Evolutionary conservation across 2,329 filamentous ascomycete species (phyloP), one percentile per base, ranked within the genome.

Genomic region (Domatiomyces catenatus): DNA sequence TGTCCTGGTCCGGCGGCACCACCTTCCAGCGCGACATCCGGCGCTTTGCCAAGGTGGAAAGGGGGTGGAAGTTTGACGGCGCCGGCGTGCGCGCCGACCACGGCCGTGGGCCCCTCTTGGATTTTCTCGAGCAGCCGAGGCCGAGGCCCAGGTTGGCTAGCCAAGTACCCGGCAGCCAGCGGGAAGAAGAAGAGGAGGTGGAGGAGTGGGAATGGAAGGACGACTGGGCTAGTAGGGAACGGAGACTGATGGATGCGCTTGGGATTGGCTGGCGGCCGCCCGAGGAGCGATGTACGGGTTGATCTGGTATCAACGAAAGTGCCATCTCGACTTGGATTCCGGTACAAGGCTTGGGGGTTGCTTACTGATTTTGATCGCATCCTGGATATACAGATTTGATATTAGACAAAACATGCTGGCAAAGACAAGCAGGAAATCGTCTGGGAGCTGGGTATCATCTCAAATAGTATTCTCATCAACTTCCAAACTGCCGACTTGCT

Each of bases 21-120:
- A 95, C 88, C 0, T 96, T 95, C 58, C 80, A 95, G 69, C 74
- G 90, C 20, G 92, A 96, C 64, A 64, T 96, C 49, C 73, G 90
- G 42, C 71, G 82, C 32, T 94, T 90, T 66, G 86, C 83, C 54
- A 89, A 86, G 65, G 74, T 80, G 39, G 72, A 75, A 51, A 81
- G 77, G 59, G 72, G 72, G 0, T 82, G 86, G 74, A 94, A 92
- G 64, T 96, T 96, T 62, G 89, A 95, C 63, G 92, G 84, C 55
- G 93, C 86, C 60, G 92, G 92, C 0, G 77, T 94, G 8, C 75
- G 88, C 44, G 22, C 22, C 22, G 80, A 79, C 60, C 73, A 81
- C 7, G 62, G 50, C 17, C 86, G 85, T 1, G 67, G 68, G 2
- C 81, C 81, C 71, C 76, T 90, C 0, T 61, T 81, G n/a, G 81